Conservation (phyloP, 2,329 filamentous ascomycete species). For the Sclerotinia subarctica region DNA sequence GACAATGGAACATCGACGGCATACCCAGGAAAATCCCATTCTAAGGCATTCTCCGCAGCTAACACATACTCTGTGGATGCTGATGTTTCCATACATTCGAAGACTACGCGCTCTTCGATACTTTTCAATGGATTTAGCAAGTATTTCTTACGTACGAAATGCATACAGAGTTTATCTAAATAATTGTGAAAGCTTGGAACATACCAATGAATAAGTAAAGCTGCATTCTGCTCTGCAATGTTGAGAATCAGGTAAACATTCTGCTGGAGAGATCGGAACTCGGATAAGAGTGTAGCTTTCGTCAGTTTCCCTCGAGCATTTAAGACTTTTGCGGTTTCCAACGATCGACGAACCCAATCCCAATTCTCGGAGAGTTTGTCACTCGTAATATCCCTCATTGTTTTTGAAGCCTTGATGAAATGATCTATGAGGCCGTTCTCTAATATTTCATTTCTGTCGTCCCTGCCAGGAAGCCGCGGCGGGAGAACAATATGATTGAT, state of each 20-base stretch:
- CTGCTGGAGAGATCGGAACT: constrained; percentile 36
- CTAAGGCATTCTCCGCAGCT: constrained; percentile 48
- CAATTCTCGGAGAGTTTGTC: background rate
- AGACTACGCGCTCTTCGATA: constrained; percentile 40
- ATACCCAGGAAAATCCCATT: constrained; percentile 58
- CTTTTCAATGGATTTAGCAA: background rate
- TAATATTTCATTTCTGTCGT: constrained; percentile 24
- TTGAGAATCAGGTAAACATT: constrained; percentile 43
- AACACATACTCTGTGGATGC: constrained; percentile 52
- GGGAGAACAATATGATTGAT: constrained; percentile 30
- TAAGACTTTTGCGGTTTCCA: constrained; percentile 20
- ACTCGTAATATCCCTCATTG: constrained; percentile 6
- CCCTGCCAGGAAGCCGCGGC: constrained; percentile 25
- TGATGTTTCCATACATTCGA: constrained; percentile 62
- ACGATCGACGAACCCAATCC: constrained; percentile 22
- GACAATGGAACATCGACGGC: constrained; percentile 47
- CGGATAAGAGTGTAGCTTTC: constrained; percentile 32
- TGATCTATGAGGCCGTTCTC: constrained; percentile 19
- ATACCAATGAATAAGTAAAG: constrained; percentile 42
- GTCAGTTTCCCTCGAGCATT: constrained; percentile 27
- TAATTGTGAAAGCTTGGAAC: constrained; percentile 33
- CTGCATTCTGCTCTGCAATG: constrained; percentile 49
- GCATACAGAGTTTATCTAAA: background rate
- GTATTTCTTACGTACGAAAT: background rate
- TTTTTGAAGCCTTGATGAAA: constrained; percentile 19